Evolutionary conservation across 805 yeast genomes (phyloP).

Genomic region (Candida taoyuanica): DNA sequence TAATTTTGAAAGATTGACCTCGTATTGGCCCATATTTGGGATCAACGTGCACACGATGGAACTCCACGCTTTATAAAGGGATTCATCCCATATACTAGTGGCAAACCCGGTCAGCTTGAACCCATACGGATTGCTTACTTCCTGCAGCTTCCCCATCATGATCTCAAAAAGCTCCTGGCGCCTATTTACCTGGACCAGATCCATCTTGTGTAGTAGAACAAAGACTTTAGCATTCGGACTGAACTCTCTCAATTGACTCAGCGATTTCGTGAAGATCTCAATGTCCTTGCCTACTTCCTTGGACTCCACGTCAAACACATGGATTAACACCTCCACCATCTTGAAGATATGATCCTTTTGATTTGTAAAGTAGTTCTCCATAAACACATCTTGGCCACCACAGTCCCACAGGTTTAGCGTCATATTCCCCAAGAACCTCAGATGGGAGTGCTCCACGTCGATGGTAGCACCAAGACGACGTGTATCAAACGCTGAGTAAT

Average conservation of each 20-base stretch:
- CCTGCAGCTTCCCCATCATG: slow-evolving; percentile 78
- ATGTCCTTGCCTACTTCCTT: slow-evolving; percentile 90
- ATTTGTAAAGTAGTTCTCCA: slow-evolving; percentile 87
- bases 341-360: slow-evolving; percentile 90
- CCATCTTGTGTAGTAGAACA: slow-evolving; percentile 93
- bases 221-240: slow-evolving; percentile 91
- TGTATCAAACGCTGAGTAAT: slow-evolving; percentile 95
- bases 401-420: slow-evolving; percentile 96
- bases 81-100: slow-evolving; percentile 41
- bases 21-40: slow-evolving; percentile 82
- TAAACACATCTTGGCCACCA: slow-evolving; percentile 95
- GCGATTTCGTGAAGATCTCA: slow-evolving; percentile 81
- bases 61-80: slow-evolving; percentile 88
- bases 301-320: slow-evolving; percentile 93
- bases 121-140: slow-evolving; percentile 63
- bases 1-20: slow-evolving; percentile 67
- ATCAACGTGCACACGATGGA: slow-evolving; percentile 91
- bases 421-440: slow-evolving; percentile 91
- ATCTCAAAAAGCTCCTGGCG: slow-evolving; percentile 77
- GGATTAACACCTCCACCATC: slow-evolving; percentile 92
- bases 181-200: slow-evolving; percentile 81
- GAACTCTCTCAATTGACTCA: slow-evolving; percentile 74
- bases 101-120: slow-evolving; percentile 82
- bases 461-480: slow-evolving; percentile 94
- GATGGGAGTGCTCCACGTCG: slow-evolving; percentile 96